These are phyloP conservation scores for Desmodesmus armatus DNA, from an alignment of 139 green algal genomes.

Conservation along the genomic window DNA sequence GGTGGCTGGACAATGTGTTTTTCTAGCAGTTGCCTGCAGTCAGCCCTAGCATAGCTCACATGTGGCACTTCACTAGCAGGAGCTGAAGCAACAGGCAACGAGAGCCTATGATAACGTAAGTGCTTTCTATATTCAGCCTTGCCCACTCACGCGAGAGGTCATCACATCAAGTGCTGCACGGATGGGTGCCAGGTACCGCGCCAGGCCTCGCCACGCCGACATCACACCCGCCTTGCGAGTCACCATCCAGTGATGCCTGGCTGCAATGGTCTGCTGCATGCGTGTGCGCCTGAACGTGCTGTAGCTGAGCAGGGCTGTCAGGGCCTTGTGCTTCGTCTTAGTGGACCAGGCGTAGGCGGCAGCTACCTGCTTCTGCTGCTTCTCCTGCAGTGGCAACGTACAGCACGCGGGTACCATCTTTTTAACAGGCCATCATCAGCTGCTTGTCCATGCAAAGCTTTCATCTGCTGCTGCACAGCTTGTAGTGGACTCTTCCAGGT, in stretches of 20 bases:
- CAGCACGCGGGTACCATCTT: neutral
- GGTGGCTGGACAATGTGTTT: too few relatives aligned
- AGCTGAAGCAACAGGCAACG: too few relatives aligned
- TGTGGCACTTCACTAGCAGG: too few relatives aligned
- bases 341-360: neutral
- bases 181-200: conserved; percentile 28
- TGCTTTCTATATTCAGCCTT: too few relatives aligned
- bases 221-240: neutral
- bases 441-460: too few relatives aligned
- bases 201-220: neutral
- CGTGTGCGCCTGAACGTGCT: neutral
- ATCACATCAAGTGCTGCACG: too few relatives aligned
- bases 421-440: too few relatives aligned
- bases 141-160: too few relatives aligned
- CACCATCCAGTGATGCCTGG: neutral
- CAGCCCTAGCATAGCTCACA: too few relatives aligned
- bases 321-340: neutral
- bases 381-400: conserved; percentile 1
- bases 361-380: conserved; percentile 21
- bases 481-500: neutral
- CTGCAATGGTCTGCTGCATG: neutral
- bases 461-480: too few relatives aligned
- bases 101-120: too few relatives aligned
- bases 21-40: too few relatives aligned
- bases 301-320: conserved; percentile 19